phyloP scores from a whole-genome alignment of 2,329 filamentous ascomycete genomes.

The Penicillium sp. region DNA sequence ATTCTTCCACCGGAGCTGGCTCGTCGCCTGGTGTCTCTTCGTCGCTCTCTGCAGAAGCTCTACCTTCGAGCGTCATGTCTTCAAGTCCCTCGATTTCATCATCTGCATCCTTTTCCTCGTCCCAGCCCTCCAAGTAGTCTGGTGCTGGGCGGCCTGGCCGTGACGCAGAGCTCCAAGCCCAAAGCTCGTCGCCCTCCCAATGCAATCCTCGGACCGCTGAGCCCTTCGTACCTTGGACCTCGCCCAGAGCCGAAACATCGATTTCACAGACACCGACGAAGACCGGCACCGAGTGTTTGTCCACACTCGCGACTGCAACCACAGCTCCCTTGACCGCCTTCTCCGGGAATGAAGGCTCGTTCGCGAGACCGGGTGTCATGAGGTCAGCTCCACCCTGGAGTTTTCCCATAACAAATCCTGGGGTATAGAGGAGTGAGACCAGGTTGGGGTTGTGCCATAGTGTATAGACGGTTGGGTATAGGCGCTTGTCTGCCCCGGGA shows the following conservation, averaged over 20 bases:
- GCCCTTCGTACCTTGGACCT: constrained; percentile 62
- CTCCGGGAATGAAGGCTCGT: constrained; percentile 63
- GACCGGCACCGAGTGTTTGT: constrained; percentile 61
- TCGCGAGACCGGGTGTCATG: constrained; percentile 68
- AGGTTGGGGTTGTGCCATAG: constrained; percentile 65
- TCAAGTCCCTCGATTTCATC: constrained; percentile 45
- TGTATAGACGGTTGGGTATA: constrained; percentile 61
- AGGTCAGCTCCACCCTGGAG: constrained; percentile 66
- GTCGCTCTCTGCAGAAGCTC: constrained; percentile 6
- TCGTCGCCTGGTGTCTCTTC: constrained; percentile 28
- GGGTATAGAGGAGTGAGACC: constrained; percentile 65
- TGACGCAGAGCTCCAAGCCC: constrained; percentile 60
- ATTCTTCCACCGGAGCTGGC: constrained; percentile 36
- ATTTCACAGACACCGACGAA: constrained; percentile 67
- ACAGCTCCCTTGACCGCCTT: constrained; percentile 61
- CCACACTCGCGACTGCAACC: constrained; percentile 63
- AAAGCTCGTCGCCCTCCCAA: constrained; percentile 70
- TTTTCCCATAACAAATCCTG: constrained; percentile 60
- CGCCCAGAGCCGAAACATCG: constrained; percentile 56
- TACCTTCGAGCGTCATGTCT: constrained; percentile 32
- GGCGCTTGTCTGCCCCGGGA: constrained; percentile 40
- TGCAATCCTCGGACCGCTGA: constrained; percentile 66
- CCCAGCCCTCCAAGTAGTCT: constrained; percentile 56
- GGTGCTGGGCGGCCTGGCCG: constrained; percentile 57
- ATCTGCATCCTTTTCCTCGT: constrained; percentile 31